Percentiles rank a stretch among this genome's conserved stretches.
These are phyloP conservation scores for Penicillium pancosmium DNA, from an alignment of 495 filamentous ascomycete species.

Conservation along the genomic window DNA sequence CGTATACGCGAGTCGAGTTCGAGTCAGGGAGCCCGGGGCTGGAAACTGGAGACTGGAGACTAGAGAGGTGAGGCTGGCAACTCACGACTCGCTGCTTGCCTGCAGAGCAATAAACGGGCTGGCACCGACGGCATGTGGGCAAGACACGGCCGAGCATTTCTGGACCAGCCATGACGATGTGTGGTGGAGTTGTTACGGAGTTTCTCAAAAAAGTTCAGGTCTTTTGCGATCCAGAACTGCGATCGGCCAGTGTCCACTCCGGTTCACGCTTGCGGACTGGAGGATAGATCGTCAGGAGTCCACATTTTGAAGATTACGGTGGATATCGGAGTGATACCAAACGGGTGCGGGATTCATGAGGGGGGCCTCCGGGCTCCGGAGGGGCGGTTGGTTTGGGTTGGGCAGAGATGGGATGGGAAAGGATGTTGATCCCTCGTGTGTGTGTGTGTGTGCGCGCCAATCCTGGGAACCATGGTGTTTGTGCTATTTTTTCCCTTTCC, in stretches of 20 bases:
- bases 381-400: not conserved
- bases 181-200: constrained; percentile 5
- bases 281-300: constrained; percentile 23
- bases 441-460: not conserved
- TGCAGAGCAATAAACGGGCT: not conserved
- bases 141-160: constrained; percentile 1
- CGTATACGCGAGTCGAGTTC: too few relatives aligned
- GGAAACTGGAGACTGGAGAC: too few relatives aligned
- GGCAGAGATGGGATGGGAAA: not conserved
- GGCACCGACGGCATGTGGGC: constrained; percentile 3
- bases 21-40: too few relatives aligned
- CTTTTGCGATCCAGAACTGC: constrained; percentile 5
- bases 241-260: constrained; percentile 1
- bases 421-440: constrained; percentile 4
- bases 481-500: not conserved
- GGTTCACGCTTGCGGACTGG: constrained; percentile 16
- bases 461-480: not conserved
- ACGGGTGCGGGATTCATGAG: not conserved
- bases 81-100: too few relatives aligned
- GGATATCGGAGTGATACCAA: constrained; percentile 6
- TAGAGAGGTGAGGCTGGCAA: too few relatives aligned
- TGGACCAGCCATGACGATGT: constrained; percentile 2
- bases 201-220: constrained; percentile 15
- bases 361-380: not conserved
- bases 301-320: constrained; percentile 8